Conservation (phyloP, 352 stramenopile genomes). For the Globisporangium lucens region DNA sequence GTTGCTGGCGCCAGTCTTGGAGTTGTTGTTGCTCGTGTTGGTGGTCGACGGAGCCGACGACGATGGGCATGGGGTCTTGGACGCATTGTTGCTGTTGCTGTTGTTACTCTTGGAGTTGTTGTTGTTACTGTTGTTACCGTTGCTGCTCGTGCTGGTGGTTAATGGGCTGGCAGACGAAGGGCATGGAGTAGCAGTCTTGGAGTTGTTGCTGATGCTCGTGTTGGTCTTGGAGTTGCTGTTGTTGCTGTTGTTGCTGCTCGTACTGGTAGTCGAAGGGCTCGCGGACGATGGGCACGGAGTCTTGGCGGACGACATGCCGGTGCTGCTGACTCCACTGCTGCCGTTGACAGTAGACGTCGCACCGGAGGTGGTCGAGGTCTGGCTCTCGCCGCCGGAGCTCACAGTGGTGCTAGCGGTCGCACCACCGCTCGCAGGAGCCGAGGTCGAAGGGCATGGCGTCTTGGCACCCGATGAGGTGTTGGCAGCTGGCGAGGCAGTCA, state of each 20-base stretch:
- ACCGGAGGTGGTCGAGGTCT: background rate
- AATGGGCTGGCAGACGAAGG: background rate
- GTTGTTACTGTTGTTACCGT: background rate
- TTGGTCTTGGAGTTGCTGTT: background rate
- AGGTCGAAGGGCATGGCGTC: conserved; percentile 7
- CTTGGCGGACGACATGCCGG: background rate
- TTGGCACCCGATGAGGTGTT: background rate
- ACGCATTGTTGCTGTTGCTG: background rate
- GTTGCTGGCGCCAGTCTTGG: background rate
- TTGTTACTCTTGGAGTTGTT: background rate
- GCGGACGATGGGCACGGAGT: background rate
- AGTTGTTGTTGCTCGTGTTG: background rate
- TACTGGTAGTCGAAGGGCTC: background rate
- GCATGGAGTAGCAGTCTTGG: background rate
- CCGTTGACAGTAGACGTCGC: conserved; percentile 10
- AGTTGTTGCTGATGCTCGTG: background rate
- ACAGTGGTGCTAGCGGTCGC: background rate
- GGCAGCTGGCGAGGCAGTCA: background rate
- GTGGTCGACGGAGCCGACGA: background rate
- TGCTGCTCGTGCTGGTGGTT: too few relatives aligned
- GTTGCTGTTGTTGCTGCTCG: background rate
- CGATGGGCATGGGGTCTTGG: conserved; percentile 1
- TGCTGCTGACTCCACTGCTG: background rate
- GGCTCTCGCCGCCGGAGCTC: background rate
- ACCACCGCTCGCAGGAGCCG: background rate